These are phyloP conservation scores for Kuraishia piskuri DNA, from an alignment of 805 yeast genomes.

Conservation along the genomic window DNA sequence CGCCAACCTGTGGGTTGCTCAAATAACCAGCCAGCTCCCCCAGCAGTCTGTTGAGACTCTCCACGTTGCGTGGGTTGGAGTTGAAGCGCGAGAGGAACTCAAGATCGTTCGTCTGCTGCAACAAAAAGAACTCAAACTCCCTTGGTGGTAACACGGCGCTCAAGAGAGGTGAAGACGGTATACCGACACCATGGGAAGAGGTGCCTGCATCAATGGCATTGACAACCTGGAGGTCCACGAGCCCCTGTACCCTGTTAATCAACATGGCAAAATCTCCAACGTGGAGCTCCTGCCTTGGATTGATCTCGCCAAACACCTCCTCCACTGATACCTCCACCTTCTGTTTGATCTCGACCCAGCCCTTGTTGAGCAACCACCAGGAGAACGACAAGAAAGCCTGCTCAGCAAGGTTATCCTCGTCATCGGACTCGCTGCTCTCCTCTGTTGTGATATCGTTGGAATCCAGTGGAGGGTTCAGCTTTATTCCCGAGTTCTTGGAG, in stretches of 20 bases:
- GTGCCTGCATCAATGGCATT: conserved; percentile 6
- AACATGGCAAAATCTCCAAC: conserved; percentile 48
- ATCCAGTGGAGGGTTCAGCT: conserved; percentile 5
- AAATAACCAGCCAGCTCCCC: conserved; percentile 21
- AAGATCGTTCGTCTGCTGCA: conserved; percentile 31
- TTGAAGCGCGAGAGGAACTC: conserved; percentile 5
- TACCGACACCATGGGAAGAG: not conserved
- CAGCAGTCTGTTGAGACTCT: conserved; percentile 18
- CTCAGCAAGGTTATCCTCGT: conserved; percentile 45
- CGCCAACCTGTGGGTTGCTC: conserved; percentile 14
- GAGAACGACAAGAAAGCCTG: conserved; percentile 80
- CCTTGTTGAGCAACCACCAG: conserved; percentile 91
- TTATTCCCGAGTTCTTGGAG: conserved; percentile 30
- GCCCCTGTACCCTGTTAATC: conserved; percentile 28
- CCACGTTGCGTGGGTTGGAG: conserved; percentile 6
- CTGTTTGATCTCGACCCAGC: conserved; percentile 56
- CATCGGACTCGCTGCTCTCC: conserved; percentile 5
- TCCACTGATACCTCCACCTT: conserved; percentile 49
- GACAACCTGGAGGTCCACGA: conserved; percentile 20
- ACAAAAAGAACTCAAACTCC: conserved; percentile 41
- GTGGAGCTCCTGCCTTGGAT: conserved; percentile 66
- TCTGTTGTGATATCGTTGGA: conserved; percentile 7
- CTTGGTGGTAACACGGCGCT: conserved; percentile 38
- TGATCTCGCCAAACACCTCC: conserved; percentile 50
- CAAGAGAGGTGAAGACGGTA: not conserved